A percentile compares a stretch with the other conserved stretches of the same genome.
Evolutionary conservation across 2,329 filamentous ascomycete genomes (phyloP).

Genomic region (Sordariomycetes sp.): DNA sequence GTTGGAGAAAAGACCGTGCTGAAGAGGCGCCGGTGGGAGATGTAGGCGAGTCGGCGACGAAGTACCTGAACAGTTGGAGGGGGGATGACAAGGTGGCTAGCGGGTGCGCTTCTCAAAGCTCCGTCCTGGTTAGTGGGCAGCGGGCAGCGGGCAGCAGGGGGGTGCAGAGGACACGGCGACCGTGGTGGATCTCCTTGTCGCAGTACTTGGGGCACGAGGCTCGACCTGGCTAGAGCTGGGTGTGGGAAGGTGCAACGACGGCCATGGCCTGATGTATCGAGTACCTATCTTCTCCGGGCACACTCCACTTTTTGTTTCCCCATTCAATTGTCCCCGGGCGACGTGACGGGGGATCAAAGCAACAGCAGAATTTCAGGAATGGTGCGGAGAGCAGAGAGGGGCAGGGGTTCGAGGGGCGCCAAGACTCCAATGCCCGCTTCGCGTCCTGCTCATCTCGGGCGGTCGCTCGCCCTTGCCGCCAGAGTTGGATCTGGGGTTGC

Average conservation of each 20-base stretch:
- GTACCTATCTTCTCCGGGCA: background rate
- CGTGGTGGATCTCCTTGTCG: background rate
- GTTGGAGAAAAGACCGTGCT: constrained; percentile 23
- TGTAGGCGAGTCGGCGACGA: constrained; percentile 20
- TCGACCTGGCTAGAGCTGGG: background rate
- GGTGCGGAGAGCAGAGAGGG: background rate
- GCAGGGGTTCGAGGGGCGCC: constrained; percentile 3
- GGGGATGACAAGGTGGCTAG: background rate
- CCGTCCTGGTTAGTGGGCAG: background rate
- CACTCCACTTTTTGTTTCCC: constrained; percentile 3
- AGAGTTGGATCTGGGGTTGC: background rate
- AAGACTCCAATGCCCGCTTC: background rate
- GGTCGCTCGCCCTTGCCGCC: background rate
- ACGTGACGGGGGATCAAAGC: background rate
- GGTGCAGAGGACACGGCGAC: background rate
- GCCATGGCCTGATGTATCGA: background rate
- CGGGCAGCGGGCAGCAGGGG: background rate
- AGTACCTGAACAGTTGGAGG: background rate
- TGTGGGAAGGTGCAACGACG: background rate
- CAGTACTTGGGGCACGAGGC: background rate
- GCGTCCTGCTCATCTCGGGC: background rate
- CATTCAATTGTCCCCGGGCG: constrained; percentile 1
- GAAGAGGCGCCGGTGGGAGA: constrained; percentile 29
- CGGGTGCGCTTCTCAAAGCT: background rate
- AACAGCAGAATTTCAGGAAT: background rate